A percentile compares a stretch with the other conserved stretches of the same genome.
Evolutionary conservation across 306 rosid genomes (phyloP).

Genomic region (Prunus kanzakura): DNA sequence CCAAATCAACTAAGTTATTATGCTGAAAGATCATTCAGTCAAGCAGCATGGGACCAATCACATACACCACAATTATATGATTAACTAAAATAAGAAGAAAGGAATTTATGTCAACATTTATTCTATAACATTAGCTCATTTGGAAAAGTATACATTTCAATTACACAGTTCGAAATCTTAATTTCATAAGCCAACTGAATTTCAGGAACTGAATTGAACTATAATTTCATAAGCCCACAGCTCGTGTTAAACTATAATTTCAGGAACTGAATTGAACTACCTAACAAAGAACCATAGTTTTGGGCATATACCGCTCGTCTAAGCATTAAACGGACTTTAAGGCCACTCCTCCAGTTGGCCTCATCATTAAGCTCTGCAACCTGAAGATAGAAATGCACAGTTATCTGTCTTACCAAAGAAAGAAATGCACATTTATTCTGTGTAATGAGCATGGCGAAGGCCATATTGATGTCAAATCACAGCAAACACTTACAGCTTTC

Average conservation of each 20-base stretch:
- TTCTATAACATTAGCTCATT: background rate
- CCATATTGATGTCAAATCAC: constrained; percentile 16
- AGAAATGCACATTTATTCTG: background rate
- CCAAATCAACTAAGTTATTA: background rate
- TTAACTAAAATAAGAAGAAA: background rate
- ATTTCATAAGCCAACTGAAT: background rate
- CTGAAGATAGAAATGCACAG: constrained; percentile 40
- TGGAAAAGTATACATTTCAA: background rate
- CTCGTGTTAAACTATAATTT: background rate
- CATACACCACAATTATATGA: background rate
- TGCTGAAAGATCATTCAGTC: constrained; percentile 2
- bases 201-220: no score
- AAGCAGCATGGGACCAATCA: background rate
- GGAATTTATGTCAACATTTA: background rate
- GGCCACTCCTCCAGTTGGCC: constrained; percentile 93
- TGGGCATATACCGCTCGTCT: constrained; percentile 51
- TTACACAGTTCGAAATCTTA: background rate
- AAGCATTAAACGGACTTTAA: constrained; percentile 81
- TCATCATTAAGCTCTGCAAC: constrained; percentile 84
- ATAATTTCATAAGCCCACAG: background rate
- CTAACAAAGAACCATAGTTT: background rate
- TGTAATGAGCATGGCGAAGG: background rate
- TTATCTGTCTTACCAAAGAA: background rate
- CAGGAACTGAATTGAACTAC: background rate
- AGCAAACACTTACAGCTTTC: constrained; percentile 77